Base-by-base conservation (phyloP, 2,329 filamentous ascomycete species). In the Alternaria novae-zelandiae region DNA sequence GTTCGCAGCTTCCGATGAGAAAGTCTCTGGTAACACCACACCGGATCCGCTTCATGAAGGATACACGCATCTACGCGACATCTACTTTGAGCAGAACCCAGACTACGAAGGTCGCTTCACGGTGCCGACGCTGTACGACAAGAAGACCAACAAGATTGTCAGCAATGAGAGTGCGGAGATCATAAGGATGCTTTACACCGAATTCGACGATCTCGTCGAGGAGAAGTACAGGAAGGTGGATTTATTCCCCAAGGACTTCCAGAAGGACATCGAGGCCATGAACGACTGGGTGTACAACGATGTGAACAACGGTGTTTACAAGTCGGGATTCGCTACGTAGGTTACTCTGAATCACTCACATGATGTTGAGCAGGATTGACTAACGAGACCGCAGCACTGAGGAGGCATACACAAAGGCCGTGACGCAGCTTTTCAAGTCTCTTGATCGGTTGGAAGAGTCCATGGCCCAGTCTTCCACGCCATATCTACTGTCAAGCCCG, bases 131-230 rank as follows among this genome's bases (percentile, higher is more conserved):
- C 85, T 97, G 59, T 96, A 91, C 82, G 93, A 97, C 81, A 93
- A 88, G 82, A 89, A 91, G 82, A 82, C 84, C 56, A 86, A 89
- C 73, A 87, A 84, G 32, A 96, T 97, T 74, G 94, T 97, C 66
- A 96, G 87, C 87, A 97, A 97, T 71, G 94, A 97, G 86, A 93
- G 91, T 80, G 90, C 90, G 70, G 94, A 97, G 83, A 97, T 97
- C 78, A 89, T 97, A 78, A 90, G 94, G 76, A 97, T 97, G 92
- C 84, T 97, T 65, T 92, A 92, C 77, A 86, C 86, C 45, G 92
- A 89, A 79, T 98, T 98, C 77, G 90, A 98, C 61, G 75, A 81
- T 43, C 51, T 85, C 23, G 69, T 86, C n/a, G 79, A 80, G 2
- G 80, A 81, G 7, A 76, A 83, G 68, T 81, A 82, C 71, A 81